Conservation (phyloP, 257 asterid species). For the Jasminum sambac region DNA sequence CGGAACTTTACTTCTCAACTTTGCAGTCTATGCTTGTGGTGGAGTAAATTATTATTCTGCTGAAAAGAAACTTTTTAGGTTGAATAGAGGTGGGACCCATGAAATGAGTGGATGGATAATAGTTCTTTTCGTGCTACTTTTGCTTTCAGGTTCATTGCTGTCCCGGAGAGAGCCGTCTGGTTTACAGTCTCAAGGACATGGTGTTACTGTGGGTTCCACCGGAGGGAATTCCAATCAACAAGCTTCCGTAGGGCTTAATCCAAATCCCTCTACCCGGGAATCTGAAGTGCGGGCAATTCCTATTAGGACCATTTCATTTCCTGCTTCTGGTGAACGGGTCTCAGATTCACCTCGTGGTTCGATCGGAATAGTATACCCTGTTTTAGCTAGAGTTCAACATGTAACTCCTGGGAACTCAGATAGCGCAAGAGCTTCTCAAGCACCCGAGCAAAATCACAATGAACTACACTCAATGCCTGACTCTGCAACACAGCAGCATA, state of each 20-base stretch:
- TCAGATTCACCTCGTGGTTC: conserved; percentile 69
- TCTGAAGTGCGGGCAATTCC: conserved; percentile 61
- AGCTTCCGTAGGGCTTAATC: conserved; percentile 37
- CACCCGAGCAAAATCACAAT: conserved; percentile 38
- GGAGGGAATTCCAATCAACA: conserved; percentile 44
- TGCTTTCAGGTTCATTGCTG: conserved; percentile 54
- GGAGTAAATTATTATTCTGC: neutral
- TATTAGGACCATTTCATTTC: conserved; percentile 59
- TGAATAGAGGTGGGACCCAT: too few species aligned
- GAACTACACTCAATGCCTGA: conserved; percentile 40
- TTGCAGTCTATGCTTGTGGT: conserved; percentile 8
- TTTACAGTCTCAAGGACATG: conserved; percentile 55
- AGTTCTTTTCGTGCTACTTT: neutral
- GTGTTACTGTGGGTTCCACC: conserved; percentile 43
- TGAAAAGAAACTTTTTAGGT: too few species aligned
- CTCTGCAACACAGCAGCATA: conserved; percentile 42
- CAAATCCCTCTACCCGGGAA: conserved; percentile 45
- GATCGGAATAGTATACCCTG: conserved; percentile 71
- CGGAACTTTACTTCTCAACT: neutral
- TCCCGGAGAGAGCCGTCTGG: conserved; percentile 72
- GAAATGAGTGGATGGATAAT: too few species aligned
- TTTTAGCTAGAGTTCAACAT: conserved; percentile 75
- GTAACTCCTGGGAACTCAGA: conserved; percentile 39
- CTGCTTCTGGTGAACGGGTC: conserved; percentile 48
- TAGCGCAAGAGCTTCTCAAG: conserved; percentile 48